Base-by-base conservation (phyloP, 257 asterid species). In the Haberlea rhodopensis region DNA sequence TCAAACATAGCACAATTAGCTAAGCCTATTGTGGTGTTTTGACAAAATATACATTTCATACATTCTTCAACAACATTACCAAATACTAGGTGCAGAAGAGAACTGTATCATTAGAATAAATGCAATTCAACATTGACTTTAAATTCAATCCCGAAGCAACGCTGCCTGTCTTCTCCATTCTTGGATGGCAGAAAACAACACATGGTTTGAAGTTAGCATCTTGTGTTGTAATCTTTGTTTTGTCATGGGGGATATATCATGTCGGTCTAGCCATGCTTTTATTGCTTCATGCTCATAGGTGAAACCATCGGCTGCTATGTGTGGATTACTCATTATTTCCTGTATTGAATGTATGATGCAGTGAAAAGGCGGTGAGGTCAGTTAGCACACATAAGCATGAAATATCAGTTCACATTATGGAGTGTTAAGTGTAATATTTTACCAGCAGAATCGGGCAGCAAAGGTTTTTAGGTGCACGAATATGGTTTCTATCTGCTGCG, bases 361-460 rank as follows among this genome's bases (percentile, higher is more conserved):
- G 43, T 9, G 43, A 8, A 34, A 34, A 34, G 43, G 43, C 43
- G 15, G 43, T 9, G 43, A 34, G 13, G 15, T 34, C 43, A 8
- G 0, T 34, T 34, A 34, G 43, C 15, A 28, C 32, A 28, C 32
- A 28, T 0, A 2, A 28, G 32, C 32, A 28, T 9, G 9, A 31
- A n/a, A 68, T 16, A 6, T 37, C 61, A 20, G 40, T 11, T 34
- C 29, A 21, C 21, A 22, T 0, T 21, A 48, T 9, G 20, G 21
- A 27, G 26, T 29, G 37, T n/a, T 25, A 51, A 27, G 26, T 29
- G 37, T n/a, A 25, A 51, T 61, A 53, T 71, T 60, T 51, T 70
- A 88, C 98, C 95, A 74, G 88, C 73, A 84, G 87, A 65, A 91
- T 88, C 18, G 98, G 98, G 74, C 98, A 91, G 76, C 81, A 85